A percentile compares a stretch with the other conserved stretches of the same genome.
Evolutionary conservation across 73 alveolate species (phyloP).

Genomic region (Tetrahymena malaccensis): DNA sequence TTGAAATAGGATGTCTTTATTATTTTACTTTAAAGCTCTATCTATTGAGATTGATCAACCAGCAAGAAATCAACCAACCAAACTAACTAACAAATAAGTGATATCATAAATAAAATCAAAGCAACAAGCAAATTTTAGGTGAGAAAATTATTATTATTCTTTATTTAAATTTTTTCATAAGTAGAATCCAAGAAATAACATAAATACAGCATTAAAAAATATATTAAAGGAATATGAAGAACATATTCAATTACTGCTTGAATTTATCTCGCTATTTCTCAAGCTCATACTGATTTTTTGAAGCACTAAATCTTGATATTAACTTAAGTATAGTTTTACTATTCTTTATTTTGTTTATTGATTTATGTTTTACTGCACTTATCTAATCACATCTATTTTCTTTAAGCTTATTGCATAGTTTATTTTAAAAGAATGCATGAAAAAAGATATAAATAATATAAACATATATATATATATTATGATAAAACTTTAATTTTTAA

Average conservation of each 20-base stretch:
- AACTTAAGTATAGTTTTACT: too few relatives aligned
- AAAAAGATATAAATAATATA: background rate
- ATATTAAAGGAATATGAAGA: background rate
- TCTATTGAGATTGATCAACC: background rate
- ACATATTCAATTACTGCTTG: too few relatives aligned
- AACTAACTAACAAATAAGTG: background rate
- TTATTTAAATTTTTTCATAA: too few relatives aligned
- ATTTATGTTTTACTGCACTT: too few relatives aligned
- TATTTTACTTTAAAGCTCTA: background rate
- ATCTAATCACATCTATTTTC: too few relatives aligned
- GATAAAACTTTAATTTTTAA: background rate
- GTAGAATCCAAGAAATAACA: background rate
- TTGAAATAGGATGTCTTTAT: too few relatives aligned
- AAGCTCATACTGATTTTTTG: too few relatives aligned
- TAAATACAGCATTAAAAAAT: background rate
- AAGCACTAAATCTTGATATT: too few relatives aligned
- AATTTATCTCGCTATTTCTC: too few relatives aligned
- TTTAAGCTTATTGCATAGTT: background rate
- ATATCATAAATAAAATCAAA: too few relatives aligned
- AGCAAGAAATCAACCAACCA: too few relatives aligned
- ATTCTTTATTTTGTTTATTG: too few relatives aligned
- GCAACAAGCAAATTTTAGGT: background rate
- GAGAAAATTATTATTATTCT: background rate
- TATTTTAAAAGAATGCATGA: background rate
- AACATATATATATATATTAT: background rate